Percentiles rank a stretch among this genome's conserved stretches.
Evolutionary conservation across 2,329 filamentous ascomycete species (phyloP).

Genomic region (Cercospora brassicicola): DNA sequence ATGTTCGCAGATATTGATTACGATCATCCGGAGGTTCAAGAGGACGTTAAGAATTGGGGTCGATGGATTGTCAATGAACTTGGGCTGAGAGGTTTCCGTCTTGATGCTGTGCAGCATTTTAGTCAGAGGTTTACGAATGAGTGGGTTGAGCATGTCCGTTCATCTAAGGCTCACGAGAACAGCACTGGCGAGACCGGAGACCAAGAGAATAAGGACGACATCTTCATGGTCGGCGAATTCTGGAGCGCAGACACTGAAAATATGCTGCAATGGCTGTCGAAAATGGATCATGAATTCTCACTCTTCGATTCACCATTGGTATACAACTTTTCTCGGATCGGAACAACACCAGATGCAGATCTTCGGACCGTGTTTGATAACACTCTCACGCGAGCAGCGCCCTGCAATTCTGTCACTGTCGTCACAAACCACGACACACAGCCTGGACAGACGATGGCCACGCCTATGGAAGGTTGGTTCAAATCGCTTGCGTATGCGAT

Average conservation of each 20-base stretch:
- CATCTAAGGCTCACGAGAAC: background rate
- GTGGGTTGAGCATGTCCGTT: conserved; percentile 57
- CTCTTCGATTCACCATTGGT: conserved; percentile 69
- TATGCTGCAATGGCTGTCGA: conserved; percentile 54
- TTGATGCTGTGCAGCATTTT: conserved; percentile 72
- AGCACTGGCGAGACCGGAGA: background rate
- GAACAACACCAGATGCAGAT: conserved; percentile 58
- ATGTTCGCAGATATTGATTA: conserved; percentile 73
- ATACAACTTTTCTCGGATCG: conserved; percentile 59
- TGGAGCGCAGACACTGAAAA: conserved; percentile 61
- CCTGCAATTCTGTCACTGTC: conserved; percentile 21
- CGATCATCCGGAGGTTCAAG: conserved; percentile 59
- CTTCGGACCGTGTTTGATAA: conserved; percentile 47
- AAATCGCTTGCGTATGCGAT: conserved; percentile 70
- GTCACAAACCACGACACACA: conserved; percentile 68
- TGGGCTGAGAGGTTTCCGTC: conserved; percentile 63
- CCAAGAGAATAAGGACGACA: conserved; percentile 44
- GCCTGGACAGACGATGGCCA: conserved; percentile 62
- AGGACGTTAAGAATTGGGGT: conserved; percentile 66
- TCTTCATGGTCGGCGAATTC: conserved; percentile 69
- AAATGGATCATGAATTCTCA: conserved; percentile 57
- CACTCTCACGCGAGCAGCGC: conserved; percentile 22
- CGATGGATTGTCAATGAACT: conserved; percentile 64
- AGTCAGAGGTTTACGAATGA: conserved; percentile 63
- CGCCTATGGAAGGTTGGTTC: conserved; percentile 65